Conservation (phyloP, 164 flowering plant species). For the Nymphaea thermarum region DNA sequence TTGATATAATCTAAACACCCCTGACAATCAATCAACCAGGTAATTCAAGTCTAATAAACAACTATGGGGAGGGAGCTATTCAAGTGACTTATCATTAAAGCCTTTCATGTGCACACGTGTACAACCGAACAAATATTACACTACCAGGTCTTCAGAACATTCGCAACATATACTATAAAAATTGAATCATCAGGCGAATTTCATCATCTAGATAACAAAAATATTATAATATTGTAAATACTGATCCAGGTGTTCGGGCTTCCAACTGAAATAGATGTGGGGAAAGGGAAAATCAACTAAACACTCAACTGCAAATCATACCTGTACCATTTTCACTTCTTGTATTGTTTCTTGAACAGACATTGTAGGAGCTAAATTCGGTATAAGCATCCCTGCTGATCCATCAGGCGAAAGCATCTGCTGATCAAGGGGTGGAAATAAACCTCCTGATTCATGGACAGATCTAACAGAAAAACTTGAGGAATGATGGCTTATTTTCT, state of each 20-base stretch:
- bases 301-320: constrained; percentile 8
- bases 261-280: not conserved
- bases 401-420: constrained; percentile 19
- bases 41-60: no score
- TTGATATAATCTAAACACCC: no score
- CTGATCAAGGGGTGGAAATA: not conserved
- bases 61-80: no score
- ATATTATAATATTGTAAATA: not conserved
- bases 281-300: not conserved
- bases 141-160: no score
- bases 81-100: no score
- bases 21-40: no score
- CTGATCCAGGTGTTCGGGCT: not conserved
- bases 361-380: constrained; percentile 56
- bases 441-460: constrained; percentile 16
- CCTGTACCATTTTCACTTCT: constrained; percentile 94
- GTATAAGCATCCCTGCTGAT: constrained; percentile 59
- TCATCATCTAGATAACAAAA: no score
- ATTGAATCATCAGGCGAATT: no score
- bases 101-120: no score
- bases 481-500: constrained; percentile 27
- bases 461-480: constrained; percentile 37
- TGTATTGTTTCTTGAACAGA: constrained; percentile 79
- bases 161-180: no score
- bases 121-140: no score